Percentiles rank a stretch among this genome's conserved stretches.
These are phyloP conservation scores for Plicaturopsis crispa DNA, from an alignment of 768 basidiomycete species.

Conservation along the genomic window DNA sequence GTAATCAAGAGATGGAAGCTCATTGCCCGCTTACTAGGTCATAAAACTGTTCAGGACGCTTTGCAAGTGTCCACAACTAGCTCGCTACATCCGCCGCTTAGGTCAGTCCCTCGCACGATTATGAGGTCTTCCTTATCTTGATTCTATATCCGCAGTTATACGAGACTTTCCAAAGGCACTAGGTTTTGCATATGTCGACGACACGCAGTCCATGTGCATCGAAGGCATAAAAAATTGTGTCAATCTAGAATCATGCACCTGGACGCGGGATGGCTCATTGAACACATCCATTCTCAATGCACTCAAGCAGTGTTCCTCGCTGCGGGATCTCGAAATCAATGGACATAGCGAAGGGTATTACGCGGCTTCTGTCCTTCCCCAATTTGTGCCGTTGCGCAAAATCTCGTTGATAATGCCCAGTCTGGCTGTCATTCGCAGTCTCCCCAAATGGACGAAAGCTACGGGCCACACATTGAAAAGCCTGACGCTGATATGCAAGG, in stretches of 20 bases:
- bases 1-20: background rate
- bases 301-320: slow-evolving; percentile 29
- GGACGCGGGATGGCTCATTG: slow-evolving; percentile 77
- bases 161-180: slow-evolving; percentile 63
- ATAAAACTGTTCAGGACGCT: slow-evolving; percentile 56
- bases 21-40: slow-evolving; percentile 36
- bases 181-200: slow-evolving; percentile 19
- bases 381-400: slow-evolving; percentile 43
- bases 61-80: slow-evolving; percentile 44
- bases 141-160: slow-evolving; percentile 39
- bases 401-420: slow-evolving; percentile 76
- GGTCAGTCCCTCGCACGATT: slow-evolving; percentile 30
- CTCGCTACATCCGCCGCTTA: slow-evolving; percentile 46
- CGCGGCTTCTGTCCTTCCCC: slow-evolving; percentile 39
- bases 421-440: slow-evolving; percentile 35
- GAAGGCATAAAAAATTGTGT: slow-evolving; percentile 52
- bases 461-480: slow-evolving; percentile 41
- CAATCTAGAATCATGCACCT: slow-evolving; percentile 57
- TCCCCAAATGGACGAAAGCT: slow-evolving; percentile 42
- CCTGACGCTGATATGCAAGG: slow-evolving; percentile 68
- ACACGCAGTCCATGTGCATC: slow-evolving; percentile 32
- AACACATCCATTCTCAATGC: slow-evolving; percentile 50
- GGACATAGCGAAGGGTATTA: slow-evolving; percentile 51
- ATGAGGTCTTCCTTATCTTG: background rate
- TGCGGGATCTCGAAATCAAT: slow-evolving; percentile 65